These are phyloP conservation scores for Lepiota subincarnata DNA, from an alignment of 768 basidiomycete species.

Conservation along the genomic window DNA sequence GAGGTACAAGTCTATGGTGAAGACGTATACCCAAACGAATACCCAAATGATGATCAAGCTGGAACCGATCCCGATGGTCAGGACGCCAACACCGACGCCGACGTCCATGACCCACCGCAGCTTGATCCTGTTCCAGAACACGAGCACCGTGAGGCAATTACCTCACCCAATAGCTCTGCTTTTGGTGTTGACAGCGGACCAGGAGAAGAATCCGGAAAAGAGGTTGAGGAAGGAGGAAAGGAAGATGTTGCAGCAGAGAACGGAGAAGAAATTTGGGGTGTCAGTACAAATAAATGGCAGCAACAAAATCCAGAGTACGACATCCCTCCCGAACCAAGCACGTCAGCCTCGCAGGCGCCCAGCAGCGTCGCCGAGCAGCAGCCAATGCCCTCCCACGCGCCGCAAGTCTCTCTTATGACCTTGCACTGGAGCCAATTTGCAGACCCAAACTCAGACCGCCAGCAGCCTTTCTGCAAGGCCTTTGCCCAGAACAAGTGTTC, in stretches of 20 bases:
- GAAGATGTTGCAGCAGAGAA: not conserved
- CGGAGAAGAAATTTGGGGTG: not conserved
- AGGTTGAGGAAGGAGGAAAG: not conserved
- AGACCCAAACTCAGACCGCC: constrained; percentile 30
- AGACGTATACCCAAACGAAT: no score
- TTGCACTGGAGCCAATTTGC: constrained; percentile 41
- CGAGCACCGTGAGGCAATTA: no score
- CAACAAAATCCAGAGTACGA: not conserved
- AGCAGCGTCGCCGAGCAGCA: not conserved
- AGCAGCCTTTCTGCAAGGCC: constrained; percentile 36
- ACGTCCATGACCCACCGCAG: no score
- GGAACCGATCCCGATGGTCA: no score
- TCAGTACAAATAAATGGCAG: not conserved
- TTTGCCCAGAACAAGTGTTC: constrained; percentile 33
- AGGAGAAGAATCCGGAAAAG: not conserved
- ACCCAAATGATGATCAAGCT: no score
- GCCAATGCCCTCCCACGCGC: not conserved
- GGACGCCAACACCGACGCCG: no score
- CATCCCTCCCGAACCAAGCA: no score
- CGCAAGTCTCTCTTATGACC: constrained; percentile 6
- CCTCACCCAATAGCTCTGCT: no score
- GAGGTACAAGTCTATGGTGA: no score
- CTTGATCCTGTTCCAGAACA: no score
- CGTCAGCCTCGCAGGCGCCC: not conserved
- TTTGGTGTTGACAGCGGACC: not conserved